Evolutionary conservation across 148 eudicot species (phyloP).

Genomic region (Cornus controversa): DNA sequence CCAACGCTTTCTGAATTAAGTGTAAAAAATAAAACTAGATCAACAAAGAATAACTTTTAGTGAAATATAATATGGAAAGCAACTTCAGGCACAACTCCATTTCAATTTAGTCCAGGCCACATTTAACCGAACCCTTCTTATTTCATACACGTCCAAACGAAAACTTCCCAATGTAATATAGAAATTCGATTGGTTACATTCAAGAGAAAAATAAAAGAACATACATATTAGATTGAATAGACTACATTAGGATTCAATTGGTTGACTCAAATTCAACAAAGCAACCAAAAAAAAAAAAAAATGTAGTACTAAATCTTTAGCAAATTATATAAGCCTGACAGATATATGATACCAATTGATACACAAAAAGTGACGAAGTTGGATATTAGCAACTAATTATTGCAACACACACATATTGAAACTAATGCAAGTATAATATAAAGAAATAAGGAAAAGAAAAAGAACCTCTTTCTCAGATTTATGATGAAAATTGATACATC

Average conservation of each 20-base stretch:
- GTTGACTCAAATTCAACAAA: not conserved
- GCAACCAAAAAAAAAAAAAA: too few species aligned
- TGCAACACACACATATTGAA: not conserved
- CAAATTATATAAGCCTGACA: not conserved
- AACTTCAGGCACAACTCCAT: not conserved
- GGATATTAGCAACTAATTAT: not conserved
- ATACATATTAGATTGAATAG: too few species aligned
- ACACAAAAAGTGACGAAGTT: not conserved
- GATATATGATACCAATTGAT: not conserved
- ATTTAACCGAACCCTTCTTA: not conserved
- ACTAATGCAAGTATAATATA: not conserved
- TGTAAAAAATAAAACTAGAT: not conserved
- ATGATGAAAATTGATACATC: not conserved
- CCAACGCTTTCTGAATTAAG: not conserved
- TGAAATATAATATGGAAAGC: not conserved
- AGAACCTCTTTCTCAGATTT: slow-evolving; percentile 40
- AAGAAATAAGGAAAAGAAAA: not conserved
- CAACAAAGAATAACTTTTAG: not conserved
- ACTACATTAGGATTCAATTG: not conserved
- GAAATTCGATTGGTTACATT: not conserved
- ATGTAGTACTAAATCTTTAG: not conserved
- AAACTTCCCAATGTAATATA: not conserved
- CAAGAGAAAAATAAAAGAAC: too few species aligned
- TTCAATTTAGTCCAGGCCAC: not conserved
- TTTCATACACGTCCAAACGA: not conserved